Base-by-base conservation (phyloP, 1,284 basidiomycete genomes). In the Dichomitus squalens region DNA sequence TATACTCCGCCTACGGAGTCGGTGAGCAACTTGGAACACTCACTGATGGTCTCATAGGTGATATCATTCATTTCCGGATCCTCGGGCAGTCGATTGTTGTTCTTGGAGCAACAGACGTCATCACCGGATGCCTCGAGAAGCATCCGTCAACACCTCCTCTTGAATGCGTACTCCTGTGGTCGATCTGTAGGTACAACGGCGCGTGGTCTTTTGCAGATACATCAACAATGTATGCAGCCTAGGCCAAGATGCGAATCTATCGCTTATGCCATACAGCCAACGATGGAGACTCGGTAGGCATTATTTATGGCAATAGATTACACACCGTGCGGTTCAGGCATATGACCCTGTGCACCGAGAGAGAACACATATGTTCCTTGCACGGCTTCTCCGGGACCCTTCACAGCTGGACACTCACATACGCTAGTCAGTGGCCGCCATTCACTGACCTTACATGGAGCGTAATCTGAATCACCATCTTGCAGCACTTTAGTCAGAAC, bases 401-500 rank as follows among this genome's bases (percentile, higher is more conserved):
- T 57, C 35, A n/a, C 27, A 21, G 52, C 43, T 35, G 35, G 44
- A 6, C n/a, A n/a, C 18, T 40, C 52, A 57, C 29, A 55, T 59
- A 35, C 54, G 55, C 11, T 56, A 57, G 60, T 62, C 31, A 29
- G 60, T 52, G 4, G 7, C 41, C 31, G 3, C 29, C 6, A 8
- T 29, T 18, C 1, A 3, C 29, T 16, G 11, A 40, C 34, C 1
- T 20, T 3, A 1, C 6, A 16, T 23, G 8, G 8, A 12, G 7
- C 12, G 12, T 16, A n/a, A 25, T n/a, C n/a, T n/a, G n/a, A 72
- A 18, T n/a, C 70, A 31, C 4, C 2, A 27, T 11, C 39, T 5
- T 18, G 3, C 31, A 61, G 60, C 35, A 63, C 63, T n/a, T 64
- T 65, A 47, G 69, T 63, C 12, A 69, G 70, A 2, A 67, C 71